phyloP scores from a whole-genome alignment of 208 protist genomes.

The Herpetomonas samuelpessoai region DNA sequence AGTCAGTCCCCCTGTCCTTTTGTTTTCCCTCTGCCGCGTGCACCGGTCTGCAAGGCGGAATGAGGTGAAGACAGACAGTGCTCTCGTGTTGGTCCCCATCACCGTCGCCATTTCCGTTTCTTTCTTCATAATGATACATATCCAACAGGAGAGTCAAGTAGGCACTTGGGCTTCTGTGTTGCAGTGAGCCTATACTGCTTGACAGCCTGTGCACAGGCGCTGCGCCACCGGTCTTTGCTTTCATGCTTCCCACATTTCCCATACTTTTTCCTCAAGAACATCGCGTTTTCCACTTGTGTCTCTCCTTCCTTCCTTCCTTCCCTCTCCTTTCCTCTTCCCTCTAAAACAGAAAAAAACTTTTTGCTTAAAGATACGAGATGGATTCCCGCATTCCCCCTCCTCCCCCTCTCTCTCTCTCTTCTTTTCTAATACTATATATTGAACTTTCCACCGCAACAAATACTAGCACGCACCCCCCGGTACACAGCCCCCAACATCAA shows the following conservation, averaged over 20 bases:
- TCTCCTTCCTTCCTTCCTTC: background rate
- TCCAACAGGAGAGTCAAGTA: background rate
- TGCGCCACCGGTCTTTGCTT: no score
- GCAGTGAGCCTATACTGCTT: no score
- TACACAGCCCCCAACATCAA: no score
- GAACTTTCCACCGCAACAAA: no score
- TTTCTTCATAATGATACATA: background rate
- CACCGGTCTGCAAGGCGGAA: no score
- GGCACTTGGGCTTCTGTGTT: background rate
- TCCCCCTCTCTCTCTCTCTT: background rate
- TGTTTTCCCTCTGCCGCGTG: no score
- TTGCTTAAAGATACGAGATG: background rate
- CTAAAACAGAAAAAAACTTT: background rate
- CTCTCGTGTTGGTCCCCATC: no score
- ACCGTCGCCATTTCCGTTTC: no score
- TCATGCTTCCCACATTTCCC: background rate
- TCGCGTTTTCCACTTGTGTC: background rate
- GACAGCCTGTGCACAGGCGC: no score
- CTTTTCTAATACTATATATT: constrained; percentile 10
- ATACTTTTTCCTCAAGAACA: background rate
- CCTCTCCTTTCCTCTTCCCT: background rate
- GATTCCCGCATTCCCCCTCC: background rate
- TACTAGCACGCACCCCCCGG: no score
- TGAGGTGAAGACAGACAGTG: no score
- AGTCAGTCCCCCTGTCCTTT: no score